Conservation (phyloP, 495 filamentous ascomycete species). For the Chaetomidium leptoderma region DNA sequence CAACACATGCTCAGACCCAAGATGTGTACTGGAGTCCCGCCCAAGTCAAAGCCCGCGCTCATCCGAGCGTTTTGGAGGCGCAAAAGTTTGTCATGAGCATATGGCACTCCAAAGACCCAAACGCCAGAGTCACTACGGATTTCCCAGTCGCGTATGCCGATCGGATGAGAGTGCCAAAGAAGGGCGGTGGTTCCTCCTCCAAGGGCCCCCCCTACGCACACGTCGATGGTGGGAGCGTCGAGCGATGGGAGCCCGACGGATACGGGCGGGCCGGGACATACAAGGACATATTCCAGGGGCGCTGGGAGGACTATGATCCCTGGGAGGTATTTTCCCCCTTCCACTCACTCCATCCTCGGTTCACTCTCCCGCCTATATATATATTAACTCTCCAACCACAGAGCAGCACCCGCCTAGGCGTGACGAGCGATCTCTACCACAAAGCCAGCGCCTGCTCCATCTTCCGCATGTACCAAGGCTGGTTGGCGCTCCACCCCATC, state of each 20-base stretch:
- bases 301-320: constrained; percentile 79
- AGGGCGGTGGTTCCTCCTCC: neutral
- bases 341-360: no score
- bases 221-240: constrained; percentile 73
- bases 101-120: constrained; percentile 67
- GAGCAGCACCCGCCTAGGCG: constrained; percentile 61
- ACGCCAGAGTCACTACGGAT: constrained; percentile 53
- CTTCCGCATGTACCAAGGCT: constrained; percentile 85
- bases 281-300: constrained; percentile 61
- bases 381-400: constrained; percentile 4
- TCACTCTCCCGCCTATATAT: neutral
- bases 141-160: constrained; percentile 74
- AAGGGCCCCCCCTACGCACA: constrained; percentile 39
- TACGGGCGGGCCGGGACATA: constrained; percentile 69
- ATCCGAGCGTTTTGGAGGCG: constrained; percentile 66
- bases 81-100: constrained; percentile 71
- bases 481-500: constrained; percentile 67
- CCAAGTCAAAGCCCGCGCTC: constrained; percentile 67
- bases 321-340: constrained; percentile 52
- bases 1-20: constrained; percentile 58
- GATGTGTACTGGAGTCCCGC: constrained; percentile 81
- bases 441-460: constrained; percentile 76
- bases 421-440: constrained; percentile 74
- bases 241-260: constrained; percentile 83
- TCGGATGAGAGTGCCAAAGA: constrained; percentile 61